Base-by-base conservation (phyloP, 257 asterid genomes). In the Solanum pimpinellifolium region DNA sequence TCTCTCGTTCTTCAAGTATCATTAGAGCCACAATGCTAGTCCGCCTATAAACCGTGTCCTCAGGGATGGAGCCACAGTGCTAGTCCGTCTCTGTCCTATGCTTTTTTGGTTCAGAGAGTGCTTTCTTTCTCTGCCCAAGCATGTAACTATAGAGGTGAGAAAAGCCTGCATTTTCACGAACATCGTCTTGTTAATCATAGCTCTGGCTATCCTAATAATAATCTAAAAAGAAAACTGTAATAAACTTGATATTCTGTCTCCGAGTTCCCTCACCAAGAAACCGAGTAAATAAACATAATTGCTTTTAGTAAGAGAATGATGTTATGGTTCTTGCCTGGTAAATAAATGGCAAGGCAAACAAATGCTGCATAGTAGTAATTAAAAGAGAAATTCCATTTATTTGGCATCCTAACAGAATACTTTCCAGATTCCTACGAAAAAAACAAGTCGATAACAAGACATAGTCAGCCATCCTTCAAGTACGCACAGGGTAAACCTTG, bases 131-230 rank as follows among this genome's bases (percentile, higher is more conserved):
- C 80, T 73, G 98, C 44, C 96, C 94, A 84, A 95, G 90, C 98
- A 96, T 96, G 70, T 96, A 94, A 3, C 91, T 92, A 33, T 91
- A 95, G 91, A 96, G 85, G 92, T 93, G 97, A 73, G 98, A 98
- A 85, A 90, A 90, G 25, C 98, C 92, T 91, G 92, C 87, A 86
- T 49, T n/a, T 21, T 5, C n/a, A 13, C 29, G 60, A 29, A 41
- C 76, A 15, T 14, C 76, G 23, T 69, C 41, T 69, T 3, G 42
- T 69, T 6, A 69, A 15, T 46, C 78, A 82, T 39, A 14, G 4
- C 9, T 12, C 2, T 7, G 16, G 16, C 29, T 21, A 21, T 23
- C 69, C 33, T 35, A 31, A 69, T 39, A 33, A 47, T 8, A 47
- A 49, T 42, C 9, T 15, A 62, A 14, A 33, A 33, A 33, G 9